Evolutionary conservation across 345 rosid species (phyloP).

Genomic region (Populus nigra): DNA sequence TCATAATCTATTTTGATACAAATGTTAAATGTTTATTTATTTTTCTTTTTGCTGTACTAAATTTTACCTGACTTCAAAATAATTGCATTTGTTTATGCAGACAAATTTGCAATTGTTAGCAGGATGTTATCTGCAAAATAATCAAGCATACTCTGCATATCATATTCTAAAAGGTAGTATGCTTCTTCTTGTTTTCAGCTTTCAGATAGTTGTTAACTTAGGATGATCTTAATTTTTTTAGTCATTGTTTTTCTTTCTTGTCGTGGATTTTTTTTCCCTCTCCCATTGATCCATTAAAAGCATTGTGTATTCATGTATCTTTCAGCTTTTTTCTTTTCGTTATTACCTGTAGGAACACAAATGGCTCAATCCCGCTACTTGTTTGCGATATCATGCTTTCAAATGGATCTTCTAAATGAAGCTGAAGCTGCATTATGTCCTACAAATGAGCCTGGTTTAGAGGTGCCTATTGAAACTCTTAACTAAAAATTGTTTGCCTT

Average conservation of each 20-base stretch:
- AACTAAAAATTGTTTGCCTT: neutral
- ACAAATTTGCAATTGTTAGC: constrained; percentile 81
- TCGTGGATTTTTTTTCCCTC: neutral
- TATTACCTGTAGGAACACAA: constrained; percentile 66
- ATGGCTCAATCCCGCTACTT: constrained; percentile 95
- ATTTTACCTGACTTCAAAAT: neutral
- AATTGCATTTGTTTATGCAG: constrained; percentile 38
- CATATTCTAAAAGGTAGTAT: constrained; percentile 71
- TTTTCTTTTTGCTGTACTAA: neutral
- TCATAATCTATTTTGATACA: neutral
- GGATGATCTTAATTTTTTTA: neutral
- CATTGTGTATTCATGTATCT: constrained; percentile 18
- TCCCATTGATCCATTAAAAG: constrained; percentile 11
- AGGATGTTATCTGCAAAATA: constrained; percentile 79
- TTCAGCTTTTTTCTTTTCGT: constrained; percentile 14
- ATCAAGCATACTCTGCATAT: constrained; percentile 88
- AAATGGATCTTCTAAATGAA: constrained; percentile 92
- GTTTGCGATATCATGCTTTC: constrained; percentile 93
- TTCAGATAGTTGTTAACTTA: constrained; percentile 6
- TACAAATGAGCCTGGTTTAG: constrained; percentile 73
- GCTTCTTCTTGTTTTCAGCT: neutral
- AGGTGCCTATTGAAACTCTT: constrained; percentile 46
- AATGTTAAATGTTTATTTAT: neutral
- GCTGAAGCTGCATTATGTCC: constrained; percentile 88
- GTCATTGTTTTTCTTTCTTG: neutral